Conservation (phyloP, 768 basidiomycete species). For the Tremella yokohamensis region DNA sequence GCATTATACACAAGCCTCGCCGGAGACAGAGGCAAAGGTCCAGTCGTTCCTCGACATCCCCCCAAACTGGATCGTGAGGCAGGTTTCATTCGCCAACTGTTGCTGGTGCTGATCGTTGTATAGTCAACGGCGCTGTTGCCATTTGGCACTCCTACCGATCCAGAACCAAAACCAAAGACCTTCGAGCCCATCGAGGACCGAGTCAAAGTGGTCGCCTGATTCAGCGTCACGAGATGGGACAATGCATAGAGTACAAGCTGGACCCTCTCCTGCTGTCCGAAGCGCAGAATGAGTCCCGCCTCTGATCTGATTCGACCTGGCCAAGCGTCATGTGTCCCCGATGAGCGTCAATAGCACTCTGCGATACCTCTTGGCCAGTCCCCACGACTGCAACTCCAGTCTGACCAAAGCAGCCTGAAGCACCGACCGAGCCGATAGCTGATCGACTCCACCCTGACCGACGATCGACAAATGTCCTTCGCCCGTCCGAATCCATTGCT, state of each 20-base stretch:
- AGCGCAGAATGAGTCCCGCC: too few relatives aligned
- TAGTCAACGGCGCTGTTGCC: constrained; percentile 44
- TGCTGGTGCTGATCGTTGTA: too few relatives aligned
- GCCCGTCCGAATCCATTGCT: constrained; percentile 11
- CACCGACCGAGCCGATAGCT: background rate
- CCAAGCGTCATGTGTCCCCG: too few relatives aligned
- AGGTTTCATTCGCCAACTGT: too few relatives aligned
- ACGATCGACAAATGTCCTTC: constrained; percentile 6
- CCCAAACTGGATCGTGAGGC: background rate
- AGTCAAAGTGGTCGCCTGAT: background rate
- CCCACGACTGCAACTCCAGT: constrained; percentile 16
- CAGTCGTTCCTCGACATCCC: too few relatives aligned
- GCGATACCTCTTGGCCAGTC: constrained; percentile 13
- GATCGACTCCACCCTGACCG: constrained; percentile 9
- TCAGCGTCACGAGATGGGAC: too few relatives aligned
- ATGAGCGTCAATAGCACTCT: background rate
- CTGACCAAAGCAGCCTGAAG: constrained; percentile 1
- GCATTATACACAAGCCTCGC: too few relatives aligned
- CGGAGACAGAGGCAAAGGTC: too few relatives aligned
- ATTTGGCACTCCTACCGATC: constrained; percentile 46
- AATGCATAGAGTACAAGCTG: too few relatives aligned
- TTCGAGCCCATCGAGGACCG: background rate
- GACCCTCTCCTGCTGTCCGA: too few relatives aligned
- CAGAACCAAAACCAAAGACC: constrained; percentile 13
- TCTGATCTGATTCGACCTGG: too few relatives aligned